Evolutionary conservation across 192 early-diverging fungal genomes (phyloP).

Genomic region (Oehlia diaphana): DNA sequence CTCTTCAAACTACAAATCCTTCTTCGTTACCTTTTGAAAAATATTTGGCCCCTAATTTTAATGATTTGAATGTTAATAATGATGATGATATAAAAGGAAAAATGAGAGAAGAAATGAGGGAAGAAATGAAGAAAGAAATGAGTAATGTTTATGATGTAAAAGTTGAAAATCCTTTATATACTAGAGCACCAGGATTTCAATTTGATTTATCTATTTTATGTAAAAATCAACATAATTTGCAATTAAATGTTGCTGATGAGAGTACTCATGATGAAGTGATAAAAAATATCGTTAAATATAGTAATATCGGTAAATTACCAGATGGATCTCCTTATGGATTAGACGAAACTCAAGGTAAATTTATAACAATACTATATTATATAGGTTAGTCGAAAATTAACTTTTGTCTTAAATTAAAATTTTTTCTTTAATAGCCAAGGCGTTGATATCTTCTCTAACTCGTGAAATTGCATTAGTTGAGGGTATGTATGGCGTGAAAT

Average conservation of each 20-base stretch:
- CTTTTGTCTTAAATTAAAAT: no score
- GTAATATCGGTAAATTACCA: not conserved
- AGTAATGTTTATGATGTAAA: no score
- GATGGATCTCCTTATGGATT: not conserved
- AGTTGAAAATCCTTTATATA: constrained; percentile 1
- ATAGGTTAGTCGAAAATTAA: no score
- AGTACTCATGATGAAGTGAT: not conserved
- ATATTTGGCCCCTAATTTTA: constrained; percentile 31
- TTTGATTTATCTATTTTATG: not conserved
- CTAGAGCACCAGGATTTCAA: constrained; percentile 20
- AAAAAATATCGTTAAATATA: not conserved
- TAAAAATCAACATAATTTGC: not conserved
- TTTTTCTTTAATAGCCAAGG: constrained; percentile 19
- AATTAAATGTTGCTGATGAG: not conserved
- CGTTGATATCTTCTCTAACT: constrained; percentile 47
- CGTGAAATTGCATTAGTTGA: constrained; percentile 56
- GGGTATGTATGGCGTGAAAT: constrained; percentile 9
- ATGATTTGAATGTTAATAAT: not conserved
- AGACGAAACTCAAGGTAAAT: not conserved
- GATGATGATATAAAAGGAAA: no score
- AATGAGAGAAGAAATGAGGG: no score
- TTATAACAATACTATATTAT: no score
- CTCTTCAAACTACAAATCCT: constrained; percentile 35
- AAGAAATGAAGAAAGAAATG: no score
- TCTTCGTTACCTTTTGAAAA: constrained; percentile 41